Conservation (phyloP, 2,329 filamentous ascomycete species). For the Sclerotinia nivalis region DNA sequence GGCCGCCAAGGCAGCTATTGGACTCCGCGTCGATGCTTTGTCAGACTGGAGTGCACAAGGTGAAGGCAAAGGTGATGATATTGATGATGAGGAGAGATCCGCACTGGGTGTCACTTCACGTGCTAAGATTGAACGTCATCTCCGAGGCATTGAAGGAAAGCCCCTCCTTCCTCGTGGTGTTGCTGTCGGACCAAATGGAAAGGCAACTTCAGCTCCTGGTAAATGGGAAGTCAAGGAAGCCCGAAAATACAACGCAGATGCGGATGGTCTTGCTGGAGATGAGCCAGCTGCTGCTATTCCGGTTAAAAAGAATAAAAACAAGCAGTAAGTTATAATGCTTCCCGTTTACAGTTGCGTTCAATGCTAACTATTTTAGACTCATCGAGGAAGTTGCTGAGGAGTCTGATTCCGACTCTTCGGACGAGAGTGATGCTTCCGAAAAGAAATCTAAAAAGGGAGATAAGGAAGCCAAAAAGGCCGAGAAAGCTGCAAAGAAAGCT, state of each 20-base stretch:
- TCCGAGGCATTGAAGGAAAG: conserved; percentile 85
- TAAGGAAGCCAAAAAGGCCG: conserved; percentile 43
- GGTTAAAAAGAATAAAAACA: conserved; percentile 54
- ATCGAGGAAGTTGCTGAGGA: conserved; percentile 43
- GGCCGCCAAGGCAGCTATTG: conserved; percentile 88
- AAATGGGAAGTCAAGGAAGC: conserved; percentile 94
- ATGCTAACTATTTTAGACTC: conserved; percentile 29
- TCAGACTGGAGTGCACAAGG: conserved; percentile 72
- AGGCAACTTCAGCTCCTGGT: conserved; percentile 58
- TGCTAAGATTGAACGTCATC: conserved; percentile 72
- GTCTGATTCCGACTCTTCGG: conserved; percentile 23
- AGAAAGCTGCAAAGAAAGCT: conserved; percentile 34
- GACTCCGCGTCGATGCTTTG: conserved; percentile 88
- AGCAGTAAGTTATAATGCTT: conserved; percentile 41
- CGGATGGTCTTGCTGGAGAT: conserved; percentile 76
- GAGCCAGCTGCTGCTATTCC: conserved; percentile 52
- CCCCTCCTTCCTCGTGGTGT: conserved; percentile 76
- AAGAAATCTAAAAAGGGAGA: conserved; percentile 41
- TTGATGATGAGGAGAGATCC: conserved; percentile 86
- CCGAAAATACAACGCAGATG: conserved; percentile 91
- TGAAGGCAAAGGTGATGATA: conserved; percentile 60
- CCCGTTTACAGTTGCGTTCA: conserved; percentile 23
- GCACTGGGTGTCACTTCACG: conserved; percentile 73
- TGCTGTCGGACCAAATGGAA: conserved; percentile 72
- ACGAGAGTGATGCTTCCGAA: conserved; percentile 21